Evolutionary conservation across 2,329 filamentous ascomycete species (phyloP), one percentile per base, ranked within the genome.

Genomic region (Teratosphaeria zuluensis): DNA sequence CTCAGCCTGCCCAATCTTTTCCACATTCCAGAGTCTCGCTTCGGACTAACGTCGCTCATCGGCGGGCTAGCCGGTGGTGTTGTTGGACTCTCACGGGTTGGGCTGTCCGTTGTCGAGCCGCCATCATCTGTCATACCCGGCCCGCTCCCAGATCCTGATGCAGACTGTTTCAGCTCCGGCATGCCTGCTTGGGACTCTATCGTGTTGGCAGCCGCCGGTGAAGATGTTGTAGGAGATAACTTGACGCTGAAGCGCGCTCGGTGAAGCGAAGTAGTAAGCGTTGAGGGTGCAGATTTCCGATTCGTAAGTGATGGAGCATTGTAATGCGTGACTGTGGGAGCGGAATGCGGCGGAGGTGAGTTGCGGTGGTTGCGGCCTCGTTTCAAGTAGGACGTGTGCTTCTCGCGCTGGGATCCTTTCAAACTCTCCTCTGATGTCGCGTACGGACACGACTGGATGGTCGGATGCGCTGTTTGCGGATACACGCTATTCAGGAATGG

Each of bases 401-500:
- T 75, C 53, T 77, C 74, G 59, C 75, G 14, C 35, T 35, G 56
- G 21, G 52, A n/a, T 24, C 28, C 56, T 72, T 71, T 59, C 8
- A 67, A 56, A 59, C 60, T 66, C 21, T 69, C 68, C 14, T 65
- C 62, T 68, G 75, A 65, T 67, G 74, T 65, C 70, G 80, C 69
- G 72, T 76, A 70, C 63, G 73, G 62, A 70, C 75, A 72, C 66
- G 73, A 64, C 52, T 71, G 70, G 48, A 72, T 64, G 52, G 68
- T 71, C 53, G 77, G 74, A 51, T 71, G 66, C n/a, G 81, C 76
- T 33, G 77, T 75, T 52, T 79, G 76, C 1, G 78, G 75, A 60
- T 78, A 79, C 54, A 80, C 76, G 62, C 79, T 82, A 73, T 96
- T 92, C 57, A 97, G 80, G 70, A 97, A 99, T 0, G 92, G 92